A percentile compares a stretch with the other conserved stretches of the same genome.
These are phyloP conservation scores for Stachybotrys echinatus DNA, from an alignment of 2,329 filamentous ascomycete genomes.

Conservation along the genomic window DNA sequence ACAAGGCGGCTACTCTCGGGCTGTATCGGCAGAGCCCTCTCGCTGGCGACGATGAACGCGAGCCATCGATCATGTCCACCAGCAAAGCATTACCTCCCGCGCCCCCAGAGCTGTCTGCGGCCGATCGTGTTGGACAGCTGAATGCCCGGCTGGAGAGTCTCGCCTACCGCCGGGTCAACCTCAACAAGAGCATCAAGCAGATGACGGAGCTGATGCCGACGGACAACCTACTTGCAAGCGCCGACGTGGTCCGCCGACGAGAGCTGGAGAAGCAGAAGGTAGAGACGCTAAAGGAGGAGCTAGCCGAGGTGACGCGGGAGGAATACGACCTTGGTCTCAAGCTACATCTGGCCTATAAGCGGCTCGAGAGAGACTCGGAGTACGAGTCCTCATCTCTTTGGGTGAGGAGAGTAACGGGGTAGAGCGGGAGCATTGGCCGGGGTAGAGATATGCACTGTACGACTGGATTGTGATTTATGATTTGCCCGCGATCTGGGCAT, in stretches of 20 bases:
- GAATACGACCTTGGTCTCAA: constrained; percentile 75
- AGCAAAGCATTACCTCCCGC: constrained; percentile 57
- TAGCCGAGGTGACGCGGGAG: constrained; percentile 68
- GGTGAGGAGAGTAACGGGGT: constrained; percentile 71
- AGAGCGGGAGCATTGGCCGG: constrained; percentile 13
- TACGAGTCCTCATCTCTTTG: constrained; percentile 67
- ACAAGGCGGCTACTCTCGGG: not conserved
- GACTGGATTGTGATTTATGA: not conserved
- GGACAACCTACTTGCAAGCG: constrained; percentile 61
- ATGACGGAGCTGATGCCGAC: constrained; percentile 74
- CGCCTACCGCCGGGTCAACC: constrained; percentile 62
- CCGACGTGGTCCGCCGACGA: constrained; percentile 53
- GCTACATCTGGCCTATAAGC: constrained; percentile 69
- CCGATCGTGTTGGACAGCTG: constrained; percentile 62
- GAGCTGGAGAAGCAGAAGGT: constrained; percentile 61
- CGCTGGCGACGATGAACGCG: constrained; percentile 11
- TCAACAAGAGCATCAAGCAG: constrained; percentile 67
- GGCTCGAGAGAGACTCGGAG: constrained; percentile 60
- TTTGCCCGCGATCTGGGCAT: not conserved
- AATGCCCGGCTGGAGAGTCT: constrained; percentile 62
- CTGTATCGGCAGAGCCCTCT: not conserved
- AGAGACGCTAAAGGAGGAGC: constrained; percentile 57
- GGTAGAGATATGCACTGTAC: not conserved
- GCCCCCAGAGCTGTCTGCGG: constrained; percentile 51
- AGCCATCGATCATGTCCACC: constrained; percentile 28